Base-by-base conservation (phyloP, 2,329 filamentous ascomycete genomes). In the Colletotrichum simmondsii region DNA sequence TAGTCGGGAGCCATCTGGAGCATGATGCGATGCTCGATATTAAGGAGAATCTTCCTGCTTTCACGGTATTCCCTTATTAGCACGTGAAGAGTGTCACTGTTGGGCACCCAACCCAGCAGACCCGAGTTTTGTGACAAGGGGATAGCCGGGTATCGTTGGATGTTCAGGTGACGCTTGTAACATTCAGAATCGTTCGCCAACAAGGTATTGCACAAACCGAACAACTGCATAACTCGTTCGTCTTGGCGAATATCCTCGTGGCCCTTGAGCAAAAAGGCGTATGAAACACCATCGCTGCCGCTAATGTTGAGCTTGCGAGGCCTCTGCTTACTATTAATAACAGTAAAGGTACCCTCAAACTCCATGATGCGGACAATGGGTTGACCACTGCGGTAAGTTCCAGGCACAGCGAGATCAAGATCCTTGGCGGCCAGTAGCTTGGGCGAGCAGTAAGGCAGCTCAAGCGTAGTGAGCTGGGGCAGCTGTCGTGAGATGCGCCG, bases 21-120 rank as follows among this genome's bases (percentile, higher is more conserved):
- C 97, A 99, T 99, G 81, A 99, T 99, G 56, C 97, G 93, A 81
- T 99, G 97, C 85, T 99, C 97, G 75, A 99, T 99, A 80, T 99
- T 99, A 76, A 99, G 92, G 52, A 99, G 86, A 76, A 99, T 99
- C 85, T 98, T 98, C 67, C 97, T 92, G 77, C 94, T 97, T 82
- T 99, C 97, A 74, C 97, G 94, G 81, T 99, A 99, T 81, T 99
- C 97, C 75, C 97, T 92, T 79, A 99, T 99, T 59, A 99, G 89
- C 22, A 98, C 94, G 81, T 99, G 97, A 19, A 99, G 87, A 0
- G 97, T 99, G 81, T 99, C 97, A 79, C 95, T 98, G 85, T 99
- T 98, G 12, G 94, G 95, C 26, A 99, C 95, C 94, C 96, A 99
- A 57, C 97, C 96, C 24, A 99, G 86, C 28, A 99, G 89, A 84